These are phyloP conservation scores for Penicillium lividum DNA, from an alignment of 495 filamentous ascomycete genomes.

Conservation along the genomic window DNA sequence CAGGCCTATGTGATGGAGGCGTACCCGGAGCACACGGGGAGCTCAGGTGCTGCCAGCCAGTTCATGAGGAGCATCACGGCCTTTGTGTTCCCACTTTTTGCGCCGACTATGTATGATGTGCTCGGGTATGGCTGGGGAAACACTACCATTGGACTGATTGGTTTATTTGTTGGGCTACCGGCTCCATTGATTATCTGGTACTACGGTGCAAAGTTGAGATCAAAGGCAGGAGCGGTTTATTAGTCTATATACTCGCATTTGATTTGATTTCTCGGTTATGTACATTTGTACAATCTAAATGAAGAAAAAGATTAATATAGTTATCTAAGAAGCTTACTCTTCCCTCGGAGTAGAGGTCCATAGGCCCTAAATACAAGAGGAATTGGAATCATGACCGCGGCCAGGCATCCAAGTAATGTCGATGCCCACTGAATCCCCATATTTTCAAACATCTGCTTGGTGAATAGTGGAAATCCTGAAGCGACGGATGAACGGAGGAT, in stretches of 20 bases:
- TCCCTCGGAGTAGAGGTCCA: slow-evolving; percentile 34
- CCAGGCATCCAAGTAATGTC: slow-evolving; percentile 76
- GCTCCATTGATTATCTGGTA: slow-evolving; percentile 19
- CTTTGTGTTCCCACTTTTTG: slow-evolving; percentile 54
- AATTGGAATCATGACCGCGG: slow-evolving; percentile 69
- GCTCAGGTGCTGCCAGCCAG: slow-evolving; percentile 16
- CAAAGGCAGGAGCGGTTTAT: neutral
- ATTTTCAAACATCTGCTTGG: slow-evolving; percentile 76
- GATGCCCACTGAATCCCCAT: slow-evolving; percentile 78
- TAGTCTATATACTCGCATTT: neutral
- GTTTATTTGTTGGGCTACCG: slow-evolving; percentile 16
- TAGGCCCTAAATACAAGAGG: slow-evolving; percentile 49
- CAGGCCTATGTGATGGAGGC: slow-evolving; percentile 23
- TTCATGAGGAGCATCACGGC: slow-evolving; percentile 21
- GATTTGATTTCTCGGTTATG: neutral
- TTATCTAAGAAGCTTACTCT: slow-evolving; percentile 36
- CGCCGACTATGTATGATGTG: slow-evolving; percentile 53
- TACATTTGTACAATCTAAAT: too few species aligned
- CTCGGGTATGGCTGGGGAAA: slow-evolving; percentile 63
- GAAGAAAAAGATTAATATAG: too few species aligned
- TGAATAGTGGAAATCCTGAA: slow-evolving; percentile 81
- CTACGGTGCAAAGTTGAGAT: slow-evolving; percentile 16
- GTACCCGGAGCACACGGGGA: slow-evolving; percentile 17
- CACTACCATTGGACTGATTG: slow-evolving; percentile 20
- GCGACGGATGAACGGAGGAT: slow-evolving; percentile 78